phyloP scores from a whole-genome alignment of 768 basidiomycete genomes.

The Mycena latifolia region DNA sequence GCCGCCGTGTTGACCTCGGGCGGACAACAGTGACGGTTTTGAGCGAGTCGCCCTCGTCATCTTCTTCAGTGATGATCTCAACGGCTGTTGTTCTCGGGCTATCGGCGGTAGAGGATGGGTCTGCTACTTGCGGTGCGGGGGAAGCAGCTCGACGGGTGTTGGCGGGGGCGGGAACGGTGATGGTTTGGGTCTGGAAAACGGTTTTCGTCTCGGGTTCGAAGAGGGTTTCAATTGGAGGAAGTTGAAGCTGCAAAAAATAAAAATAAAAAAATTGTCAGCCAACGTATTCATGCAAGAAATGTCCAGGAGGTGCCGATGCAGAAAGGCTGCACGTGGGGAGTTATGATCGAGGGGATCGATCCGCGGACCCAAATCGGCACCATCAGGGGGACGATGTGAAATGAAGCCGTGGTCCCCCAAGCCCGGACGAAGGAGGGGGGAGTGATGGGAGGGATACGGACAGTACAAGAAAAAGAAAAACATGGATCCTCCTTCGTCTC shows the following conservation, averaged over 20 bases:
- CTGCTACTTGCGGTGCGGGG: constrained; percentile 76
- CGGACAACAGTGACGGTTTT: constrained; percentile 57
- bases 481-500: constrained; percentile 88
- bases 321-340: constrained; percentile 29
- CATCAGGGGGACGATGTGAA: constrained; percentile 75
- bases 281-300: constrained; percentile 20
- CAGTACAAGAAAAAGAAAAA: constrained; percentile 69
- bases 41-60: constrained; percentile 51
- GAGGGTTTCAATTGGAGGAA: constrained; percentile 35
- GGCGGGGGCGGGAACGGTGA: constrained; percentile 81
- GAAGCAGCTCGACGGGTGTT: constrained; percentile 81
- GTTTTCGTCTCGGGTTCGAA: constrained; percentile 76
- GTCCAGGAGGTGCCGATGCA: constrained; percentile 29
- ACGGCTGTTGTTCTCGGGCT: constrained; percentile 83
- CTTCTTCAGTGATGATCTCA: constrained; percentile 75
- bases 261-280: constrained; percentile 16
- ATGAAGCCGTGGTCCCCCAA: constrained; percentile 87
- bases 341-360: constrained; percentile 45
- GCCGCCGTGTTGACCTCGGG: constrained; percentile 59
- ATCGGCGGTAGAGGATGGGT: constrained; percentile 65
- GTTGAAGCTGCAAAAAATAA: constrained; percentile 33
- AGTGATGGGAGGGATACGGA: constrained; percentile 74
- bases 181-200: constrained; percentile 72
- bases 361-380: constrained; percentile 51
- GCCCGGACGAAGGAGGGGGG: constrained; percentile 90